Evolutionary conservation across 805 yeast species (phyloP).

Genomic region (Grigorovia jiainica): DNA sequence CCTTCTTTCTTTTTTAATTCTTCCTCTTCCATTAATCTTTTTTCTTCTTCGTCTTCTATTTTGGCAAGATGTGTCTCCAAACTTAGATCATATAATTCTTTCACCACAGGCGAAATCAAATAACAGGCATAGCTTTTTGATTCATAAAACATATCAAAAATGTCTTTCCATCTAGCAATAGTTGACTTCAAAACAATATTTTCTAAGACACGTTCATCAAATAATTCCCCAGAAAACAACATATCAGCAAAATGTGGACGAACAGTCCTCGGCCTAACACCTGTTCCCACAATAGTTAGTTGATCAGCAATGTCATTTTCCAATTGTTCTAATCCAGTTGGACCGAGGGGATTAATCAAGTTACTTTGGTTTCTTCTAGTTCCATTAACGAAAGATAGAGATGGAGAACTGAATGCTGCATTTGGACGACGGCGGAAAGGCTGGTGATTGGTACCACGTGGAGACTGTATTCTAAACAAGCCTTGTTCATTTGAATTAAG

Average conservation of each 20-base stretch:
- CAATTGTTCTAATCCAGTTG: slow-evolving; percentile 27
- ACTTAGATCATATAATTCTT: slow-evolving; percentile 42
- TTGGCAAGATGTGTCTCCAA: slow-evolving; percentile 25
- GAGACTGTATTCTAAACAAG: slow-evolving; percentile 21
- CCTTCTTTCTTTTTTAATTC: slow-evolving; percentile 18
- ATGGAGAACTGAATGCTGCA: slow-evolving; percentile 19
- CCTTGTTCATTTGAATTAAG: slow-evolving; percentile 21
- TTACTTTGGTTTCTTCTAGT: slow-evolving; percentile 23
- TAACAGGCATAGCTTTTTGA: slow-evolving; percentile 30
- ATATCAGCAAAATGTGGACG: slow-evolving; percentile 24
- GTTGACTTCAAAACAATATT: slow-evolving; percentile 38
- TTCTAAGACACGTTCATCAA: slow-evolving; percentile 25
- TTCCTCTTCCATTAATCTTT: slow-evolving; percentile 15
- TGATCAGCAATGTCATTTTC: slow-evolving; percentile 25
- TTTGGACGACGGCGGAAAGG: slow-evolving; percentile 14
- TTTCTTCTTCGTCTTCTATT: slow-evolving; percentile 26
- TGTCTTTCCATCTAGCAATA: slow-evolving; percentile 59
- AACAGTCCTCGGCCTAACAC: slow-evolving; percentile 18
- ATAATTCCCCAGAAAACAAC: slow-evolving; percentile 23
- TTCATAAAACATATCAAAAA: slow-evolving; percentile 42
- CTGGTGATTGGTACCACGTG: slow-evolving; percentile 5
- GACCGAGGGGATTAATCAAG: slow-evolving; percentile 26
- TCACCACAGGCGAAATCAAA: slow-evolving; percentile 35
- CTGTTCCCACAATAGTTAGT: slow-evolving; percentile 17
- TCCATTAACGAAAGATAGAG: slow-evolving; percentile 21